Evolutionary conservation across 768 basidiomycete species (phyloP), one percentile per base, ranked within the genome.

Genomic region (Glaciozyma antarctica): DNA sequence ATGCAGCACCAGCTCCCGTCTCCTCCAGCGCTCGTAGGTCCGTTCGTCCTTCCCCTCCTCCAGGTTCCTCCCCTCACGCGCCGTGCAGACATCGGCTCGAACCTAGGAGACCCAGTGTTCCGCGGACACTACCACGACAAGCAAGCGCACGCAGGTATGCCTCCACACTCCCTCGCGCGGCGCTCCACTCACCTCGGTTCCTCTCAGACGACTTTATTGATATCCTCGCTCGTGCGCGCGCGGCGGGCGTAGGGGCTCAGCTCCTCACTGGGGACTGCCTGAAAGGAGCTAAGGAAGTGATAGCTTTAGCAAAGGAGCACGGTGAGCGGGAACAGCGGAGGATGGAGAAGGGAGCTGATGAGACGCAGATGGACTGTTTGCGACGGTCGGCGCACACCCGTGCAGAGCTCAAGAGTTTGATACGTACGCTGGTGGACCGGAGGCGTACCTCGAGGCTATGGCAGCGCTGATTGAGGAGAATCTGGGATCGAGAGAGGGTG

Each of bases 331-430:
- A 16, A 5, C 16, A 12, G 8, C 12, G 24, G 19, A 22, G 16
- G 26, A 26, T 5, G 28, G 19, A 45, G 26, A 28, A 24, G 22
- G 7, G 47, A n/a, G 47, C 47, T 48, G 19, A 48, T 48, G 47
- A 21, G 21, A n/a, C 22, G 47, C 34, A 62, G 67, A 85, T 15
- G 87, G 79, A 17, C 74, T 88, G 19, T 87, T 84, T 73, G 83
- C 85, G 22, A 90, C 89, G 1, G 82, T 85, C 12, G 88, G 88
- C 24, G 86, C 86, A 65, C 89, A 90, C 75, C 88, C 88, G 0
- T 88, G 88, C 21, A 84, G 86, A 24, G 82, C 85, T 1, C 76
- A 69, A 10, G 86, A 90, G 73, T 87, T 89, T 62, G 84, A 85
- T 43, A 75, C 78, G 62, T 80, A 80, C 73, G 75, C 77, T 3